Evolutionary conservation across 2,329 filamentous ascomycete species (phyloP).

Genomic region (Monosporascus sp.): DNA sequence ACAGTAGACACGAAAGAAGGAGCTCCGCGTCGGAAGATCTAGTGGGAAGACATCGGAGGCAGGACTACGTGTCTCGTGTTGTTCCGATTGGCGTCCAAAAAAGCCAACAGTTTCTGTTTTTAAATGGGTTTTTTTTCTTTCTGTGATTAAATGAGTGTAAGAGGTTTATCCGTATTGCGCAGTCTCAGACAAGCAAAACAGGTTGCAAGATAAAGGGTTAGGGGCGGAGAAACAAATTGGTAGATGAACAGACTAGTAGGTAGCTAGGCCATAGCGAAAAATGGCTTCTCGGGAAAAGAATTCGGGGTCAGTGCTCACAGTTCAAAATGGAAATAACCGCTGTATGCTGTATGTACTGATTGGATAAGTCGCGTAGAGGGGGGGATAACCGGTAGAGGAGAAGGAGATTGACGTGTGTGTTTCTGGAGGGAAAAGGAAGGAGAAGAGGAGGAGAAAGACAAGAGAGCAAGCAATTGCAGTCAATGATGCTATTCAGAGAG

Average conservation of each 20-base stretch:
- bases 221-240: neutral
- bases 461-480: neutral
- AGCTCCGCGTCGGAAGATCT: neutral
- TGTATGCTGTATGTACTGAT: neutral
- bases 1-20: conserved; percentile 22
- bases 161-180: neutral
- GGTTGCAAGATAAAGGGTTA: neutral
- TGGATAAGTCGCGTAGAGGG: neutral
- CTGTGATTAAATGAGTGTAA: neutral
- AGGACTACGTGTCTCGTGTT: neutral
- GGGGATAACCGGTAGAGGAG: neutral
- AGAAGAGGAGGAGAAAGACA: neutral
- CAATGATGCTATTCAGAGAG: conserved; percentile 1
- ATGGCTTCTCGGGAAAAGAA: neutral
- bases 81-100: neutral
- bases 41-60: neutral
- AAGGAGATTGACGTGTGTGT: neutral
- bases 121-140: neutral
- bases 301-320: neutral
- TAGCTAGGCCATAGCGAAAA: neutral
- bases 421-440: neutral
- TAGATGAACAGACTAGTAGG: neutral
- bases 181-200: neutral
- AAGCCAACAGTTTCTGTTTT: neutral
- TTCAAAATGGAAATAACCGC: neutral